phyloP scores from a whole-genome alignment of 2,329 filamentous ascomycete genomes.

The Fusarium pseudograminearum region DNA sequence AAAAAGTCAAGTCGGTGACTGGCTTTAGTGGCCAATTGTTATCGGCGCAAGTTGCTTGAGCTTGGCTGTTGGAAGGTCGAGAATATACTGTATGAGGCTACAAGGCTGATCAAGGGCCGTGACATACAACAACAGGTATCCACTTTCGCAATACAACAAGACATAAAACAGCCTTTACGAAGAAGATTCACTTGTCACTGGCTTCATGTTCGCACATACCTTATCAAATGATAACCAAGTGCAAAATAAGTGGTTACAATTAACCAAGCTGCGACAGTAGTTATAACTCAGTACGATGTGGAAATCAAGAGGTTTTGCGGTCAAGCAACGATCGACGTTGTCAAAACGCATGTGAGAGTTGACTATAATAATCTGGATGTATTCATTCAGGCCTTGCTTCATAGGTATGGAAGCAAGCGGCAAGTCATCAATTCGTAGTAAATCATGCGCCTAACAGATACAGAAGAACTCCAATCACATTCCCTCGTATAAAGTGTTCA shows the following conservation, averaged over 20 bases:
- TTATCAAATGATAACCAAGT: too few relatives aligned
- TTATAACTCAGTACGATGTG: neutral
- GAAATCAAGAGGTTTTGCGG: neutral
- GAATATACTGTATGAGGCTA: constrained; percentile 51
- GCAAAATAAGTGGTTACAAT: neutral
- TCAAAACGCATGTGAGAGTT: neutral
- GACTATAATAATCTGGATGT: neutral
- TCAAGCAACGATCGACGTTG: neutral
- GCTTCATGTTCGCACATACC: neutral
- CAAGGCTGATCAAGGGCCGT: constrained; percentile 51
- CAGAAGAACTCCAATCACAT: neutral
- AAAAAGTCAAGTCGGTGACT: constrained; percentile 18
- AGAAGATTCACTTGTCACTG: neutral
- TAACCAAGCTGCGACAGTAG: neutral
- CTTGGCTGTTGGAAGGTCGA: constrained; percentile 42
- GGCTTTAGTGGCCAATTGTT: constrained; percentile 47
- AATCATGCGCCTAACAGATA: constrained; percentile 15
- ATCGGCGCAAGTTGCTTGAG: constrained; percentile 26
- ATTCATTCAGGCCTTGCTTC: neutral
- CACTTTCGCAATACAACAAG: constrained; percentile 23
- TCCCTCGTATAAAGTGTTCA: constrained; percentile 7
- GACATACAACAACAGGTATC: constrained; percentile 38
- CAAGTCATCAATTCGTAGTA: constrained; percentile 33
- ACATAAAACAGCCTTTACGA: neutral
- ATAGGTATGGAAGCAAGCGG: neutral